These are phyloP conservation scores for Pinguiococcus pyrenoidosus DNA, from an alignment of 108 stramenopile genomes.

Conservation along the genomic window DNA sequence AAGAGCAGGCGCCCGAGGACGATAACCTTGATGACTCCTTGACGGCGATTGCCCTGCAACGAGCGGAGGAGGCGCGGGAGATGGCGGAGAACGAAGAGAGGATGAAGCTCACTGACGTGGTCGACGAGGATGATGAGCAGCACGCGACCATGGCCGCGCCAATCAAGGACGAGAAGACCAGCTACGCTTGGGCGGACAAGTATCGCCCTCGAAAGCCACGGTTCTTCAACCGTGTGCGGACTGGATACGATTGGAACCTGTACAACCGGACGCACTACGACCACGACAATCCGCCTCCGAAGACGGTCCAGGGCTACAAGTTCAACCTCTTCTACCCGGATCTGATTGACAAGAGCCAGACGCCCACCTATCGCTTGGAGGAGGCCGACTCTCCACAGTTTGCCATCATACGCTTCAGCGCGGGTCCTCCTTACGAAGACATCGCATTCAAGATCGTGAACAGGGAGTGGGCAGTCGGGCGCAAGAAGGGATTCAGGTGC, in stretches of 20 bases:
- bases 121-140: conserved; percentile 19
- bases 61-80: conserved; percentile 6
- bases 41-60: conserved; percentile 9
- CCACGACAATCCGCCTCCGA: conserved; percentile 97
- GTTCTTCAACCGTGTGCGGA: conserved; percentile 95
- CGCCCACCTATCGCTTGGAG: conserved; percentile 80
- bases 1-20: conserved; percentile 15
- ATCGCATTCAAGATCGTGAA: conserved; percentile 93
- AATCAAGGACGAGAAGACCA: too few relatives aligned
- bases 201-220: conserved; percentile 92
- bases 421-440: conserved; percentile 97
- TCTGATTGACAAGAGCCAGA: conserved; percentile 83
- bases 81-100: conserved; percentile 75
- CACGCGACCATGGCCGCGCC: conserved; percentile 4
- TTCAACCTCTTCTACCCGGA: conserved; percentile 99
- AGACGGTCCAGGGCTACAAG: conserved; percentile 96
- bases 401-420: conserved; percentile 88
- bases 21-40: conserved; percentile 16
- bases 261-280: conserved; percentile 98
- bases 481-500: conserved; percentile 79
- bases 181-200: conserved; percentile 75
- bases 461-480: conserved; percentile 83
- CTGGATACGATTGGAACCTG: conserved; percentile 97
- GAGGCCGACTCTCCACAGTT: conserved; percentile 67
- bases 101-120: conserved; percentile 51